Evolutionary conservation across 495 filamentous ascomycete genomes (phyloP).

Genomic region (Xylaria telfairii): DNA sequence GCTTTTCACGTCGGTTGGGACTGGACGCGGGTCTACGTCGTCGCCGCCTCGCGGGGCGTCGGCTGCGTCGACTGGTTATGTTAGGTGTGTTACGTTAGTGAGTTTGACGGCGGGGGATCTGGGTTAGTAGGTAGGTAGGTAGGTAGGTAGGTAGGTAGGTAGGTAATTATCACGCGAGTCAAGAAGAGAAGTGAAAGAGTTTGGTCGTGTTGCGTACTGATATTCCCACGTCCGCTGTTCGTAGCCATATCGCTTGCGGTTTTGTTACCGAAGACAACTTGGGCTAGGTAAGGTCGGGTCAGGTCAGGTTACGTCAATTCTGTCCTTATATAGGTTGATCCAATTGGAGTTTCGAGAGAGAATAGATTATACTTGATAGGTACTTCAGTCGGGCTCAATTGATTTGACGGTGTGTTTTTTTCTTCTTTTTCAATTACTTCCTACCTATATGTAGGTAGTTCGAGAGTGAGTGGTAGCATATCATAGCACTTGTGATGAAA

Average conservation of each 20-base stretch:
- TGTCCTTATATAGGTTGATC: background rate
- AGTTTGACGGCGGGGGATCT: background rate
- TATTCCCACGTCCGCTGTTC: conserved; percentile 61
- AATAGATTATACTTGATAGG: background rate
- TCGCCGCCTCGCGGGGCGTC: conserved; percentile 51
- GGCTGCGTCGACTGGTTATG: conserved; percentile 55
- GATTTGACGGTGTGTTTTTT: background rate
- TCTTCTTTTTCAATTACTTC: background rate
- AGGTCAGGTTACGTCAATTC: background rate
- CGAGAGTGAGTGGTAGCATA: too few species aligned
- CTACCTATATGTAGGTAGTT: too few species aligned
- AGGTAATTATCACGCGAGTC: too few species aligned
- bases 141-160: background rate
- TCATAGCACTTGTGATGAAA: background rate
- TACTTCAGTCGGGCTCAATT: too few species aligned
- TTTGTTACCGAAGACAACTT: conserved; percentile 28
- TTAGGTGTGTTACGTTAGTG: background rate
- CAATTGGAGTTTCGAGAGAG: background rate
- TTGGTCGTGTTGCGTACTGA: conserved; percentile 60
- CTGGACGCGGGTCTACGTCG: conserved; percentile 52
- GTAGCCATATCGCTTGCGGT: conserved; percentile 60
- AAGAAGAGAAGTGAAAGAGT: too few species aligned
- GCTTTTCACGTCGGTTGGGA: conserved; percentile 55
- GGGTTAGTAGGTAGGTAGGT: background rate
- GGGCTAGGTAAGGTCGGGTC: background rate